Evolutionary conservation across 768 basidiomycete genomes (phyloP).

Genomic region (Lentinula edodes): DNA sequence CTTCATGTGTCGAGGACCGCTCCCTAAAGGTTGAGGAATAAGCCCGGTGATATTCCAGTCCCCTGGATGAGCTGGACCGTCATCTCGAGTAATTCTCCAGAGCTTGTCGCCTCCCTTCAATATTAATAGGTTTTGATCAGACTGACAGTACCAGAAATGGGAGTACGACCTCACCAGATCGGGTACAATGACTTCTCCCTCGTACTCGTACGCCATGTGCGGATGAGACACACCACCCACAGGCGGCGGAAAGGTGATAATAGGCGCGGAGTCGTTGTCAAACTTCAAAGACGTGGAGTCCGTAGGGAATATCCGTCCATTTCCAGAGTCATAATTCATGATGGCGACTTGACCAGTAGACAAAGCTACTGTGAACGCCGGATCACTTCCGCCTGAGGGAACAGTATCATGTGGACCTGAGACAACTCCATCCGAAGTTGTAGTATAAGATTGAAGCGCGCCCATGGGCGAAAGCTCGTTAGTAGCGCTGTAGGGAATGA

Average conservation of each 20-base stretch:
- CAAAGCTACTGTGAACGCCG: conserved; percentile 45
- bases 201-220: conserved; percentile 54
- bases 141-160: not conserved
- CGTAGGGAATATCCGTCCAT: conserved; percentile 29
- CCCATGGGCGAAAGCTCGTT: conserved; percentile 43
- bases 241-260: conserved; percentile 43
- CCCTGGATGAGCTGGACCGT: conserved; percentile 24
- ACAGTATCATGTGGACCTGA: conserved; percentile 35
- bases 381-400: conserved; percentile 40
- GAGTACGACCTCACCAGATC: conserved; percentile 39
- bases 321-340: conserved; percentile 43
- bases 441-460: conserved; percentile 47
- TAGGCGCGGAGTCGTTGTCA: conserved; percentile 24
- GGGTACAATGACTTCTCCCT: conserved; percentile 50
- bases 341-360: conserved; percentile 51
- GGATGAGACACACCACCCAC: conserved; percentile 42
- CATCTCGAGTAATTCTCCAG: conserved; percentile 48
- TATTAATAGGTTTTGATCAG: not conserved
- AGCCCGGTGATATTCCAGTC: conserved; percentile 49
- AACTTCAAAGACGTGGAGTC: conserved; percentile 30
- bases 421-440: conserved; percentile 34
- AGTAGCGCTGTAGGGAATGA: conserved; percentile 33
- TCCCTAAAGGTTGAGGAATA: conserved; percentile 43
- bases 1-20: conserved; percentile 58
- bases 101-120: conserved; percentile 55